Base-by-base conservation (phyloP, 2,329 filamentous ascomycete genomes). In the Phaeosphaeriaceae sp. region DNA sequence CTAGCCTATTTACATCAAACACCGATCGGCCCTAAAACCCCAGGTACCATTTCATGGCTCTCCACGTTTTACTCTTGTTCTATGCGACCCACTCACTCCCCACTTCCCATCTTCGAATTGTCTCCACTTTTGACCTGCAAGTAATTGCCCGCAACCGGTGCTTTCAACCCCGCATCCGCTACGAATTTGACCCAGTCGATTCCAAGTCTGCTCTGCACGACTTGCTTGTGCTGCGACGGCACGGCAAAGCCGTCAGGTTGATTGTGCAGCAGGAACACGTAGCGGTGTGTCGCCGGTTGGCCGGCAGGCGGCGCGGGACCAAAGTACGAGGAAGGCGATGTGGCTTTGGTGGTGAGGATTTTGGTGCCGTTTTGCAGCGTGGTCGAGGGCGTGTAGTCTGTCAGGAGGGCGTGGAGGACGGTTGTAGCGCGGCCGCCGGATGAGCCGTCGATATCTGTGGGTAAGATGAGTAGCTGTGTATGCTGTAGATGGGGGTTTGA, bases 241-340 rank as follows among this genome's bases (percentile, higher is more conserved):
- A 67, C 60, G 8, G 55, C 55, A 38, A 67, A 67, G 34, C 58
- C 61, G 7, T 38, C 64, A 0, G 67, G 66, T 49, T 70, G 67
- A 37, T 57, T 52, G 34, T 68, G 66, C 45, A 70, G 46, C 36
- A 70, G 18, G 36, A 69, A 66, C 3, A 70, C 50, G 52, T 70
- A 70, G 45, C 66, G 63, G 46, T 70, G 67, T 8, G 67, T 66
- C 12, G 61, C 46, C 2, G 67, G 64, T 3, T 47, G 55, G 33
- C 68, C 66, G 11, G 65, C 63, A 1, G 65, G 65, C 6, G 67
- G 67, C 6, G 64, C 60, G 39, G 67, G 67, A 7, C 65, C 66
- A 16, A 69, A 64, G 56, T 70, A 70, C 9, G 63, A 64, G 2
- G 63, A 54, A 1, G 66, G 66, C 0, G 47, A 52, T 3, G 63